Evolutionary conservation across 1,284 basidiomycete species (phyloP), one percentile per base, ranked within the genome.

Genomic region (Xerocomus nothofagi): DNA sequence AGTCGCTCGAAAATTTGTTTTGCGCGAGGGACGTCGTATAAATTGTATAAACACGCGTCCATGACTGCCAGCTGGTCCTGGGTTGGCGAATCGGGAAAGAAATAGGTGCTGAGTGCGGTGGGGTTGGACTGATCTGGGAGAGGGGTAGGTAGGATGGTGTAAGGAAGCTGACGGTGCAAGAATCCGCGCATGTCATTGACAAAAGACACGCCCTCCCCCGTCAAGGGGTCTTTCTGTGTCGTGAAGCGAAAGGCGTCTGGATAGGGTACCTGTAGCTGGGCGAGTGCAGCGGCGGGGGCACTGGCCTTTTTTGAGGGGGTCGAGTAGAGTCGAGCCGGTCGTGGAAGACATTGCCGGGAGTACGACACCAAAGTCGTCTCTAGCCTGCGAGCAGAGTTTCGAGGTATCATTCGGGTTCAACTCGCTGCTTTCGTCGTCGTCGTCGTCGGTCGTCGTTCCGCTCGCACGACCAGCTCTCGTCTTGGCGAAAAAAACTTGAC

Each of bases 1-100:
- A 91, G 60, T 8, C 75, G 73, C 42, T 83, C 78, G 56, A 91
- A 89, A 20, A 91, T 77, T 38, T 71, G 68, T 55, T 80, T 80
- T 10, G 88, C 88, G 15, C 89, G 82, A 1, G 77, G 75, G 0
- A 91, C 82, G 60, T 91, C 84, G 67, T 86, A 81, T 1, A 81
- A 66, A 53, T 85, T 80, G 62, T 86, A 78, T 15, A 93, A 68
- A 65, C 91, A 93, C 1, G 88, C 88, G 57, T 88, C 83, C 67
- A 93, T 86, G 55, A 92, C 77, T 0, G 87, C 81, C 11, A 90
- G 66, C 41, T 79, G 73, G 62, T 91, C 87, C 63, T 84, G 81
- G 0, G 84, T 81, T 0, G 72, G 63, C 0, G 86, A 79, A 61
- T 86, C 78, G 10, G 77, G 74, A 70, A 86, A 84, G 75, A 85